These are phyloP conservation scores for Nicotiana tabacum DNA, from an alignment of 257 asterid species.

Conservation along the genomic window DNA sequence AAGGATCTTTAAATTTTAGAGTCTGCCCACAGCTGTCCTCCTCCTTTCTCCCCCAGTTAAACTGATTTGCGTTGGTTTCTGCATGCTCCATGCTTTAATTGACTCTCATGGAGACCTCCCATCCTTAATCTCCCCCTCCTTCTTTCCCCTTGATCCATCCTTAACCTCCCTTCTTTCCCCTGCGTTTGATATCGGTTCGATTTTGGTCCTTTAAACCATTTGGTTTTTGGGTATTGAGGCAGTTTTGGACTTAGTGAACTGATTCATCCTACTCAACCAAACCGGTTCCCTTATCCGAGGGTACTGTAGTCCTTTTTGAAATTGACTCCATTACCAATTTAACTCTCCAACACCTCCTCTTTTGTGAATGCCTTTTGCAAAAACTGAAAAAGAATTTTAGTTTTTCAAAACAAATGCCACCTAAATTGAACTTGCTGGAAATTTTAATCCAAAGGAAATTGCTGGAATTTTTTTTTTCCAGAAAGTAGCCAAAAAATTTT, in stretches of 20 bases:
- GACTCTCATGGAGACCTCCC: background rate
- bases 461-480: background rate
- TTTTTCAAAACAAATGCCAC: background rate
- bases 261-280: background rate
- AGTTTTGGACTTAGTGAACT: background rate
- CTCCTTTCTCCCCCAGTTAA: background rate
- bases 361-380: background rate
- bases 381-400: background rate
- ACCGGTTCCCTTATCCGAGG: background rate
- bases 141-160: background rate
- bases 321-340: background rate
- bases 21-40: background rate
- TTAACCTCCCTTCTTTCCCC: background rate
- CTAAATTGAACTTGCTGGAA: constrained; percentile 1
- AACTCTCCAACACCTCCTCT: background rate
- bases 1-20: background rate
- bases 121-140: background rate
- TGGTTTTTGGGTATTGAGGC: background rate
- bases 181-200: background rate
- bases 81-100: background rate
- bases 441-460: background rate
- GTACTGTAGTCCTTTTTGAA: background rate
- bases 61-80: background rate
- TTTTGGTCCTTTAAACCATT: background rate
- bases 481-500: background rate